Conservation (phyloP, 768 basidiomycete species). For the Floccularia luteovirens region DNA sequence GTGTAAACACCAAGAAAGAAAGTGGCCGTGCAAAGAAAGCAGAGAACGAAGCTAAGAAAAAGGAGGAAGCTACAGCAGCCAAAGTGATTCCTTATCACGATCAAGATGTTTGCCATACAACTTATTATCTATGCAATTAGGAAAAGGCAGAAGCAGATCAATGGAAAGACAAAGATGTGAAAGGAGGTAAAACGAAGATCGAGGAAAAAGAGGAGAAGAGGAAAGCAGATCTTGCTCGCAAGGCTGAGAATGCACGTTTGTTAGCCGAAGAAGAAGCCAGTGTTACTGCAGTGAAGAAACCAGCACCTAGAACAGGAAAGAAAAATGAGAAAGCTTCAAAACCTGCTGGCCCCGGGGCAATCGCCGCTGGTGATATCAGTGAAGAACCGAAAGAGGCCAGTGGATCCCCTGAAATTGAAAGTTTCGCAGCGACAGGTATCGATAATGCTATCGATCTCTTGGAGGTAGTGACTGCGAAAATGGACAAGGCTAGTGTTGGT, state of each 20-base stretch:
- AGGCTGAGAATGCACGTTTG: slow-evolving; percentile 78
- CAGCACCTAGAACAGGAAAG: slow-evolving; percentile 43
- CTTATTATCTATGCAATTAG: slow-evolving; percentile 26
- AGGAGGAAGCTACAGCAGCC: slow-evolving; percentile 48
- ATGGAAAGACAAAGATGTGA: slow-evolving; percentile 60
- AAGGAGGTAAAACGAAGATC: slow-evolving; percentile 52
- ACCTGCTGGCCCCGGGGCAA: slow-evolving; percentile 80
- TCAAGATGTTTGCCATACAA: slow-evolving; percentile 2
- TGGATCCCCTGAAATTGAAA: slow-evolving; percentile 40
- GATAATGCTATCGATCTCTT: slow-evolving; percentile 88
- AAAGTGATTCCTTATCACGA: slow-evolving; percentile 36
- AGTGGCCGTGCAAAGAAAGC: slow-evolving; percentile 85
- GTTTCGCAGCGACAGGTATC: slow-evolving; percentile 78
- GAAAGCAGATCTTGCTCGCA: slow-evolving; percentile 73
- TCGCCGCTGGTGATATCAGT: slow-evolving; percentile 52
- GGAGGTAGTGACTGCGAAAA: slow-evolving; percentile 84
- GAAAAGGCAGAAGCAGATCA: slow-evolving; percentile 62
- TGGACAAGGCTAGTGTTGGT: slow-evolving; percentile 88
- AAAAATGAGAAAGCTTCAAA: slow-evolving; percentile 19
- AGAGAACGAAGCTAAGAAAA: slow-evolving; percentile 82
- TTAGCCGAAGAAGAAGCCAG: slow-evolving; percentile 84
- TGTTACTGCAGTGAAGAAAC: slow-evolving; percentile 46
- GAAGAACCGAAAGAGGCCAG: slow-evolving; percentile 20
- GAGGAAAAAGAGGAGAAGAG: slow-evolving; percentile 79
- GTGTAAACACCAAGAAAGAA: slow-evolving; percentile 90